Evolutionary conservation across 192 early-diverging fungal genomes (phyloP).

Genomic region (Phycomyces blakesleeanus): DNA sequence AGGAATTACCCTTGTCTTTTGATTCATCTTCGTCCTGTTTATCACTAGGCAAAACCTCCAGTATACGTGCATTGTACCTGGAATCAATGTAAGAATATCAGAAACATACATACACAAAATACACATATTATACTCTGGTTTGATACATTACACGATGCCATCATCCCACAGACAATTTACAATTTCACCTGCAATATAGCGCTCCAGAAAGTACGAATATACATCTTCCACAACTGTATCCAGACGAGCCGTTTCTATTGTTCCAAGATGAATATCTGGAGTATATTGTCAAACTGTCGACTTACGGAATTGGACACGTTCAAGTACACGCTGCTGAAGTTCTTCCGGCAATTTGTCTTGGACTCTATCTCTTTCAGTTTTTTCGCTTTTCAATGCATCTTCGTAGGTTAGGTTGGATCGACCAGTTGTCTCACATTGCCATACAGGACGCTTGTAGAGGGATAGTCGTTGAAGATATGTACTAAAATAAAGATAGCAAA

Average conservation of each 20-base stretch:
- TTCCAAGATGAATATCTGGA: background rate
- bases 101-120: background rate
- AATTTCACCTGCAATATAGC: slow-evolving; percentile 51
- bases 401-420: slow-evolving; percentile 72
- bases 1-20: slow-evolving; percentile 18
- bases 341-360: slow-evolving; percentile 64
- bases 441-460: slow-evolving; percentile 68
- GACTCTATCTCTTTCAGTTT: slow-evolving; percentile 53
- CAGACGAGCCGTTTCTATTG: slow-evolving; percentile 50
- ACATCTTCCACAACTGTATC: slow-evolving; percentile 60
- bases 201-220: slow-evolving; percentile 52
- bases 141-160: slow-evolving; percentile 25
- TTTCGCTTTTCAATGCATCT: slow-evolving; percentile 76
- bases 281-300: slow-evolving; percentile 2
- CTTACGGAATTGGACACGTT: slow-evolving; percentile 75
- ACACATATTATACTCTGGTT: background rate
- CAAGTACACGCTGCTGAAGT: slow-evolving; percentile 58
- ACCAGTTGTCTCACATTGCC: slow-evolving; percentile 77
- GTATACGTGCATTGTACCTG: slow-evolving; percentile 44
- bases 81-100: background rate
- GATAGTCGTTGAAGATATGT: slow-evolving; percentile 21
- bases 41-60: slow-evolving; percentile 29
- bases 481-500: slow-evolving; percentile 19
- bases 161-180: slow-evolving; percentile 50
- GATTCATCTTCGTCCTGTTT: slow-evolving; percentile 20